These are phyloP conservation scores for Globisporangium lucens DNA, from an alignment of 352 stramenopile species.

Conservation along the genomic window DNA sequence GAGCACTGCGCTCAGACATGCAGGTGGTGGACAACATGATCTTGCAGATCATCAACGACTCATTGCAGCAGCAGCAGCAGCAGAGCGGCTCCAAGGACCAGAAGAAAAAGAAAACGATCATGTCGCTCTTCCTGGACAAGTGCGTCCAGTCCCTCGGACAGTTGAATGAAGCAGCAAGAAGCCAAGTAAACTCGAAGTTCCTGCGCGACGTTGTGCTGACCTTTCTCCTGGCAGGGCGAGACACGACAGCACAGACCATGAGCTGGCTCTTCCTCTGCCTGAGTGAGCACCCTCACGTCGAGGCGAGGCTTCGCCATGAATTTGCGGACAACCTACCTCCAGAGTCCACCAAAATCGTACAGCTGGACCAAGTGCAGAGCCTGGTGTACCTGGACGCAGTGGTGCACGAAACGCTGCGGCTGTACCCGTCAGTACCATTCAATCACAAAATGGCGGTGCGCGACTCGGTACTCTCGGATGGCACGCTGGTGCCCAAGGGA, in stretches of 20 bases:
- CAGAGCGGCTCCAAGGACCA: not conserved
- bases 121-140: slow-evolving; percentile 26
- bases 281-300: slow-evolving; percentile 38
- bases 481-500: slow-evolving; percentile 23
- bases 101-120: slow-evolving; percentile 5
- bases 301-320: not conserved
- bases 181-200: slow-evolving; percentile 18
- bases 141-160: not conserved
- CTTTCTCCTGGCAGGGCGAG: slow-evolving; percentile 59
- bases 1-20: not conserved
- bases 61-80: slow-evolving; percentile 3
- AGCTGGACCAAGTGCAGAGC: slow-evolving; percentile 11
- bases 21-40: slow-evolving; percentile 8
- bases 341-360: not conserved
- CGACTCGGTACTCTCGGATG: slow-evolving; percentile 34
- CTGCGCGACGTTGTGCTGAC: slow-evolving; percentile 59
- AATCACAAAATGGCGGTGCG: slow-evolving; percentile 23
- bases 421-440: slow-evolving; percentile 11
- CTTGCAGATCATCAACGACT: slow-evolving; percentile 16
- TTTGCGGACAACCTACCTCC: not conserved
- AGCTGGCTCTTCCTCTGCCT: slow-evolving; percentile 54
- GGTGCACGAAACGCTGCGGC: slow-evolving; percentile 19
- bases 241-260: slow-evolving; percentile 55
- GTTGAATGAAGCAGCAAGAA: not conserved
- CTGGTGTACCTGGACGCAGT: slow-evolving; percentile 7